Evolutionary conservation across 1,139 yeast species (phyloP).

Genomic region (Magnusiomyces paraingens): DNA sequence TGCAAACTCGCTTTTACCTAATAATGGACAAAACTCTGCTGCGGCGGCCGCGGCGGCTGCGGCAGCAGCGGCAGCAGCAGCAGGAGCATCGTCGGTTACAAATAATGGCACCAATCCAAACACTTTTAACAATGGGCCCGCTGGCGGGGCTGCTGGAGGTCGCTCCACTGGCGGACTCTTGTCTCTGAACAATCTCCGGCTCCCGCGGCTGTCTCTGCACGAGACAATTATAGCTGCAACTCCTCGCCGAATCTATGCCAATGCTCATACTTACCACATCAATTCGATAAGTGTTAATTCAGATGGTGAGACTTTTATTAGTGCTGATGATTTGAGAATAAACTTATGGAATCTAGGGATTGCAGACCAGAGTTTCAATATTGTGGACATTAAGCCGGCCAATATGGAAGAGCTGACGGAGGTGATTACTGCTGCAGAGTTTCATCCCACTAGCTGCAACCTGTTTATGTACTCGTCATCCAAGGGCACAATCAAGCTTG

Average conservation of each 20-base stretch:
- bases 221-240: conserved; percentile 94
- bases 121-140: no score
- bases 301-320: conserved; percentile 91
- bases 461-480: conserved; percentile 95
- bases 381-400: conserved; percentile 95
- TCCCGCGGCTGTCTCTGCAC: conserved; percentile 85
- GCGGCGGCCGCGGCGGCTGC: conserved; percentile 2
- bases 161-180: conserved; percentile 16
- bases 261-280: conserved; percentile 98
- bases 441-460: conserved; percentile 91
- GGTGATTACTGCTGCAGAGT: conserved; percentile 96
- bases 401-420: conserved; percentile 99
- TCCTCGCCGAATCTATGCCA: conserved; percentile 85
- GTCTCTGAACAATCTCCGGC: conserved; percentile 43
- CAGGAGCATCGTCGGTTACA: neutral
- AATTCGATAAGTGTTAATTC: conserved; percentile 91
- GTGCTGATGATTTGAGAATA: conserved; percentile 91
- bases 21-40: neutral
- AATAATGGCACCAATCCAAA: no score
- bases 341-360: conserved; percentile 94
- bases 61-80: neutral
- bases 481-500: conserved; percentile 90
- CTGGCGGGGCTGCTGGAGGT: no score
- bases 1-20: conserved; percentile 20
- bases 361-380: conserved; percentile 89